Conservation (phyloP, 306 rosid species). For the Lablab purpureus region DNA sequence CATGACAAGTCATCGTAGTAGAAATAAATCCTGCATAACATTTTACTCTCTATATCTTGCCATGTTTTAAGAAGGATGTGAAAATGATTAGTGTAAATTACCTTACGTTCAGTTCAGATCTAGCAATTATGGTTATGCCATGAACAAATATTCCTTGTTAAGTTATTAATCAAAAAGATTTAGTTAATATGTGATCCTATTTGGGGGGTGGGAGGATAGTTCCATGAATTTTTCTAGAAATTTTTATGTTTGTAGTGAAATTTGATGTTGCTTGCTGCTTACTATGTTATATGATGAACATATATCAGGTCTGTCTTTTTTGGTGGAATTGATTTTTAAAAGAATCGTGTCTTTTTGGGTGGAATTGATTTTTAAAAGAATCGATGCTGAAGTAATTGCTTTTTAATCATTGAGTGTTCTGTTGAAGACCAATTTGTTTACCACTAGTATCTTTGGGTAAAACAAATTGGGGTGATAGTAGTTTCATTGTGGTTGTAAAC, state of each 20-base stretch:
- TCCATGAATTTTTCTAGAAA: too few relatives aligned
- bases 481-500: neutral
- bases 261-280: neutral
- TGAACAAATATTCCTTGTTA: neutral
- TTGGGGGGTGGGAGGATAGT: too few relatives aligned
- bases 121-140: neutral
- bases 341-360: neutral
- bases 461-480: neutral
- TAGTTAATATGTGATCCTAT: neutral
- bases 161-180: neutral
- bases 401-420: neutral
- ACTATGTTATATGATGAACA: conserved; percentile 2
- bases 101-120: conserved; percentile 6
- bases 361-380: neutral
- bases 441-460: neutral
- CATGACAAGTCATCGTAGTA: neutral
- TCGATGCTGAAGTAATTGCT: too few relatives aligned
- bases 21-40: neutral
- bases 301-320: neutral
- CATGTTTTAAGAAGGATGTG: conserved; percentile 10
- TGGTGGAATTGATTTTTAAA: neutral
- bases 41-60: neutral
- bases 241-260: too few relatives aligned
- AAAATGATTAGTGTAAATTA: neutral
- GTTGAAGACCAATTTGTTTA: neutral